phyloP scores from a whole-genome alignment of 2,329 filamentous ascomycete species.

The Phialophora tarda region DNA sequence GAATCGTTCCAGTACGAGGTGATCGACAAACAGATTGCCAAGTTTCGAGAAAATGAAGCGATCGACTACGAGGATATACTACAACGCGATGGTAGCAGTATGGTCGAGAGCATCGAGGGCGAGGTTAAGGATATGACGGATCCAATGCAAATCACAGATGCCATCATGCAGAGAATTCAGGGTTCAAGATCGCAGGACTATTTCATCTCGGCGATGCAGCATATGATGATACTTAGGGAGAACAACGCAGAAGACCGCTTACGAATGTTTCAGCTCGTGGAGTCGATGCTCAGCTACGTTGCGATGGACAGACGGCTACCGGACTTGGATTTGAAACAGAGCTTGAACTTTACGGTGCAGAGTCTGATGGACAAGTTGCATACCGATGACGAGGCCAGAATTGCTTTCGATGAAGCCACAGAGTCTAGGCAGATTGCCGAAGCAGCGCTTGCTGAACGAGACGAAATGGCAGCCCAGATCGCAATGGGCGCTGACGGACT shows the following conservation, averaged over 20 bases:
- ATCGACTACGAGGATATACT: constrained; percentile 98
- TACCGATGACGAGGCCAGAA: constrained; percentile 91
- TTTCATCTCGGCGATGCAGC: constrained; percentile 92
- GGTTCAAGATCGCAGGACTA: constrained; percentile 91
- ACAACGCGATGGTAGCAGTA: constrained; percentile 86
- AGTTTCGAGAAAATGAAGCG: constrained; percentile 89
- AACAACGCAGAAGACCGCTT: constrained; percentile 90
- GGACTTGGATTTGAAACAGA: constrained; percentile 97
- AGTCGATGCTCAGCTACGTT: constrained; percentile 98
- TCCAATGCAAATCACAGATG: constrained; percentile 89
- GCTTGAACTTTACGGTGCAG: constrained; percentile 96
- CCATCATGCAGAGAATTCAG: constrained; percentile 82
- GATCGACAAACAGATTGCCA: constrained; percentile 97
- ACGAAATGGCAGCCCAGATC: constrained; percentile 88
- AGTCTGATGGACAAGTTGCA: constrained; percentile 93
- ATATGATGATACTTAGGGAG: constrained; percentile 88
- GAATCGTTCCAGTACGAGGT: constrained; percentile 97
- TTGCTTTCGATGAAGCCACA: constrained; percentile 87
- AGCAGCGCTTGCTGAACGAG: constrained; percentile 91
- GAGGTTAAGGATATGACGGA: constrained; percentile 92
- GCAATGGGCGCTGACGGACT: constrained; percentile 92
- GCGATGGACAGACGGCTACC: constrained; percentile 95
- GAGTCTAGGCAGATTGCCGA: constrained; percentile 93
- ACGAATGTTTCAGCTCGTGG: constrained; percentile 95
- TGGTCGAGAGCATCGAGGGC: constrained; percentile 83